Evolutionary conservation across 768 basidiomycete genomes (phyloP).

Genomic region (Udeniomyces megalosporus): DNA sequence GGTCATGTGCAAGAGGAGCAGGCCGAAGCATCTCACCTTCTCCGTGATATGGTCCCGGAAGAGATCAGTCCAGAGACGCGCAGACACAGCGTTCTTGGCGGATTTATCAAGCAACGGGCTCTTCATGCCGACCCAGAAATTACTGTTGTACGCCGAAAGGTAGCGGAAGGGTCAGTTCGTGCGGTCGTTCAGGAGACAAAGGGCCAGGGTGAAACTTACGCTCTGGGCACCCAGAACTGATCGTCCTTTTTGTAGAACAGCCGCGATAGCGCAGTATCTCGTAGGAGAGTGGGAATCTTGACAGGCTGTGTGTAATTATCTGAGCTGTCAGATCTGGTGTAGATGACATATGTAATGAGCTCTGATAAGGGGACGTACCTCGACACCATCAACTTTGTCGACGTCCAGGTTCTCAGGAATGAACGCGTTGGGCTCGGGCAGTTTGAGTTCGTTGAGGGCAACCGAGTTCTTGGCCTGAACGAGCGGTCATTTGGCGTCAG

Average conservation of each 20-base stretch:
- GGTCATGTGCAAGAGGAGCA: no score
- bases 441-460: constrained; percentile 39
- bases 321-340: no score
- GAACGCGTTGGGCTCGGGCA: constrained; percentile 78
- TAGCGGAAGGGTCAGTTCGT: no score
- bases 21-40: no score
- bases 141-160: background rate
- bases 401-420: constrained; percentile 76
- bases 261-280: constrained; percentile 50
- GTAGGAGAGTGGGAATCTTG: constrained; percentile 57
- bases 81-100: constrained; percentile 55
- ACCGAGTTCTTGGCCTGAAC: constrained; percentile 48
- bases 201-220: constrained; percentile 29
- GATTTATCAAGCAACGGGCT: constrained; percentile 37
- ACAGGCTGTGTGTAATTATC: constrained; percentile 57
- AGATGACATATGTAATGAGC: no score
- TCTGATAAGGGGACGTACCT: constrained; percentile 36
- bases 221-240: constrained; percentile 86
- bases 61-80: constrained; percentile 64
- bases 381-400: constrained; percentile 48
- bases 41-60: constrained; percentile 80
- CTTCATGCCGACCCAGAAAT: constrained; percentile 50
- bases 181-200: background rate
- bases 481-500: no score
- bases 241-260: constrained; percentile 98